Conservation (phyloP, 352 stramenopile genomes). For the Globisporangium orthogonon region DNA sequence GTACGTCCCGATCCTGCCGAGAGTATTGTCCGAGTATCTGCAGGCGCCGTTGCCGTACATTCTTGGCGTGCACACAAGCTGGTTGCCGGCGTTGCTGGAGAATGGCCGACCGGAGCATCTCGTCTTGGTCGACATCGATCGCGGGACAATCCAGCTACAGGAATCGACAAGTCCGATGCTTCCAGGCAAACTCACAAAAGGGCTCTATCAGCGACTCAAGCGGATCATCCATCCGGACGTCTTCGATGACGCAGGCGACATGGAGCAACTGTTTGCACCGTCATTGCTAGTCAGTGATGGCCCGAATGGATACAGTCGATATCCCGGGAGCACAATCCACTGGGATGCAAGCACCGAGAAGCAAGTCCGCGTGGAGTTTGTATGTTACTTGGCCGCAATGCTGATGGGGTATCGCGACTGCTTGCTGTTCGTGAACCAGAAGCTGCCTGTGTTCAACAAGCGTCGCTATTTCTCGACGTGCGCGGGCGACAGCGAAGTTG, state of each 20-base stretch:
- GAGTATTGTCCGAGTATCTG: slow-evolving; percentile 77
- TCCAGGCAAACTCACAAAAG: slow-evolving; percentile 38
- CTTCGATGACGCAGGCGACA: slow-evolving; percentile 10
- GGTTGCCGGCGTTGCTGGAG: slow-evolving; percentile 59
- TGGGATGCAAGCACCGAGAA: slow-evolving; percentile 46
- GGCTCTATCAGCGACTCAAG: slow-evolving; percentile 45
- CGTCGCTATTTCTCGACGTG: slow-evolving; percentile 66
- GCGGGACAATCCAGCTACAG: slow-evolving; percentile 52
- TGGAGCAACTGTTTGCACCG: background rate
- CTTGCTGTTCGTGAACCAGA: slow-evolving; percentile 84
- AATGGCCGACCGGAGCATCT: slow-evolving; percentile 69
- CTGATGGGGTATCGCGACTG: slow-evolving; percentile 78
- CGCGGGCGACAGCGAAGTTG: slow-evolving; percentile 46
- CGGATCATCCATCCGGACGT: slow-evolving; percentile 37
- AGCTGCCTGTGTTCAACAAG: slow-evolving; percentile 86
- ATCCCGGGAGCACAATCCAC: background rate
- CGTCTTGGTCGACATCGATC: slow-evolving; percentile 77
- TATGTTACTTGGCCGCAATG: slow-evolving; percentile 60
- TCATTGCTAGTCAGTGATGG: background rate
- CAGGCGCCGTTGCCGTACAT: slow-evolving; percentile 82
- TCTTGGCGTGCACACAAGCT: slow-evolving; percentile 68
- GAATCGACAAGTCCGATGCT: slow-evolving; percentile 50
- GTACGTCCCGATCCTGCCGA: slow-evolving; percentile 77
- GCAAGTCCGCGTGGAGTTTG: slow-evolving; percentile 66
- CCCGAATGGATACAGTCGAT: background rate